These are phyloP conservation scores for Phytophthora crassamura DNA, from an alignment of 352 stramenopile species.

Conservation along the genomic window DNA sequence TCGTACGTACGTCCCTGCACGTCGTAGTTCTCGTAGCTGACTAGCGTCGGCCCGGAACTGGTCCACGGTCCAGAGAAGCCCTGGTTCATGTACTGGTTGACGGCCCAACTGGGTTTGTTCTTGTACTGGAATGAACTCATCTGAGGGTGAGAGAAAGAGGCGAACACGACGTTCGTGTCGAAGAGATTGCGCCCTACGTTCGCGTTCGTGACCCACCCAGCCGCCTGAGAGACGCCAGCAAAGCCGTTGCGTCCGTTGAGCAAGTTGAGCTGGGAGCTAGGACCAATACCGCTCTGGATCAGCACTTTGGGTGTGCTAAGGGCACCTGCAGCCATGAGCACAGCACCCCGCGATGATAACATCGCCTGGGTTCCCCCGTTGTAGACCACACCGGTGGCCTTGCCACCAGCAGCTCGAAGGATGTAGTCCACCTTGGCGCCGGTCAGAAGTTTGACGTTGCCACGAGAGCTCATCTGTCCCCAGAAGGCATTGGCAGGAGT, in stretches of 20 bases:
- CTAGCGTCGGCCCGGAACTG: constrained; percentile 51
- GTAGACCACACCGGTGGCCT: constrained; percentile 56
- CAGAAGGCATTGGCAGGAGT: constrained; percentile 59
- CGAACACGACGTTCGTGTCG: constrained; percentile 59
- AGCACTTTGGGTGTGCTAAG: constrained; percentile 82
- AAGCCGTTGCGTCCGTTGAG: constrained; percentile 51
- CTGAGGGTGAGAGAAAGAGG: constrained; percentile 51
- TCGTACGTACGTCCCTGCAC: constrained; percentile 59
- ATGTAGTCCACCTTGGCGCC: constrained; percentile 58
- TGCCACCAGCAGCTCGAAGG: constrained; percentile 39
- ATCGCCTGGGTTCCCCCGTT: constrained; percentile 40
- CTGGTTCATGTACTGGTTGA: constrained; percentile 60
- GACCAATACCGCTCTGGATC: constrained; percentile 77
- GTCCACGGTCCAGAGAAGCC: constrained; percentile 43
- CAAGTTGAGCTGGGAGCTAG: constrained; percentile 51
- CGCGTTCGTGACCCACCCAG: constrained; percentile 51
- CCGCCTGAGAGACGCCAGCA: constrained; percentile 40
- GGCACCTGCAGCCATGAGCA: constrained; percentile 76
- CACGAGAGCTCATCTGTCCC: constrained; percentile 42
- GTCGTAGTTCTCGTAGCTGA: constrained; percentile 65
- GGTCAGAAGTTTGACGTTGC: constrained; percentile 59
- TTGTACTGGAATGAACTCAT: constrained; percentile 58
- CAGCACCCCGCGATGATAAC: constrained; percentile 46
- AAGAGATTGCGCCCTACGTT: constrained; percentile 65
- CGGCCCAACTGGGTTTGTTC: constrained; percentile 33